Conservation (phyloP, 306 rosid genomes). For the Malus fusca region DNA sequence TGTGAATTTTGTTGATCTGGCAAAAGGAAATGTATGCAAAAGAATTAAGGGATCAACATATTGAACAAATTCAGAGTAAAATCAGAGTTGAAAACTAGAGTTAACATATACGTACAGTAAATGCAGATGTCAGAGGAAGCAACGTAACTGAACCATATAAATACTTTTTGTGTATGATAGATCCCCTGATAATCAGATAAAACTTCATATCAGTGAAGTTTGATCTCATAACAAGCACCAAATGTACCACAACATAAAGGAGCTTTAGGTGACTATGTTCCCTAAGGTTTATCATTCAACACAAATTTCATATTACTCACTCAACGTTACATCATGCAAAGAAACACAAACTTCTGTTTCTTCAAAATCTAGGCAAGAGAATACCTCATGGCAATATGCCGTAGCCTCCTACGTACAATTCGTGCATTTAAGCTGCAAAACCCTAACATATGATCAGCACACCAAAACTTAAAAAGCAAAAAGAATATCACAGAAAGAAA, state of each 20-base stretch:
- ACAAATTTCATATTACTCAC: not conserved
- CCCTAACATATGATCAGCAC: not conserved
- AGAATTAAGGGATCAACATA: slow-evolving; percentile 1
- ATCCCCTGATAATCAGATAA: slow-evolving; percentile 55
- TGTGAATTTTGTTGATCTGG: slow-evolving; percentile 1
- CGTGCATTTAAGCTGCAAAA: slow-evolving; percentile 70
- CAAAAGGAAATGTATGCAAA: not conserved
- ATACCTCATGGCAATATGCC: slow-evolving; percentile 82
- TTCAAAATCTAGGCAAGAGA: not conserved
- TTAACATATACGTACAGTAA: slow-evolving; percentile 57
- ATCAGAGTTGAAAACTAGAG: not conserved
- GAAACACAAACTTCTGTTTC: not conserved
- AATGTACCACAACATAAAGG: not conserved
- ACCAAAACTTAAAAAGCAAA: not conserved
- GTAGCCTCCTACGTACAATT: slow-evolving; percentile 75
- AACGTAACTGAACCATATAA: slow-evolving; percentile 61
- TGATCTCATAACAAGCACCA: not conserved
- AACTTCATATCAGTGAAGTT: slow-evolving; percentile 10
- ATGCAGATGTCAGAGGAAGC: slow-evolving; percentile 72
- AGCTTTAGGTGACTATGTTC: not conserved
- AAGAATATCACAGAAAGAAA: not conserved
- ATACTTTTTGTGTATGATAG: slow-evolving; percentile 62
- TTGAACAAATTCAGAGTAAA: not conserved
- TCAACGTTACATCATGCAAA: too few relatives aligned
- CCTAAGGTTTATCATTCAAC: not conserved